Base-by-base conservation (phyloP, 2,329 filamentous ascomycete species). In the Zasmidium cellare region DNA sequence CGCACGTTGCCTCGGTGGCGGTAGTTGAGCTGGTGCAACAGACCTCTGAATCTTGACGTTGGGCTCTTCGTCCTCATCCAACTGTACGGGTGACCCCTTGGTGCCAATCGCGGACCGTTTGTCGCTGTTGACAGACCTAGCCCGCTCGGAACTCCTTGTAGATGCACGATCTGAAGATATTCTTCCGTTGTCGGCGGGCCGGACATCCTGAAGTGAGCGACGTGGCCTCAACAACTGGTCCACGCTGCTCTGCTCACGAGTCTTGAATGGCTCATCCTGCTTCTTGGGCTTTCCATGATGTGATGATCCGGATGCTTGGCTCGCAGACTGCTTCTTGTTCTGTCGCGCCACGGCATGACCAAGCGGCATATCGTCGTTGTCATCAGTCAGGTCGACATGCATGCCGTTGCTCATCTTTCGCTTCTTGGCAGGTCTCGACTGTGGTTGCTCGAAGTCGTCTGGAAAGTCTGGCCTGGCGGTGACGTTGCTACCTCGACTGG, bases 361-460 rank as follows among this genome's bases (percentile, higher is more conserved):
- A 25, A 47, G 5, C 22, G 28, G 22, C 20, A 19, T 16, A 22
- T 23, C 50, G 12, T 52, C 38, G 18, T 31, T 41, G 14, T 47
- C 51, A 22, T 31, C 51, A 20, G 51, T 53, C 41, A 53, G 18
- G n/a, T 53, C 51, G 19, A 53, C 51, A 46, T 18, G 20, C 19
- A 2, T 7, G 20, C 14, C 18, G 16, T 47, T 53, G 11, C 41
- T 46, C 44, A n/a, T 46, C 44, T 46, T 53, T 20, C 19, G 19
- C 25, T 28, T 28, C 25, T 28, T 28, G 5, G 25, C 11, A 5
- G 25, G 25, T 11, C 25, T 28, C n/a, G n/a, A n/a, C n/a, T n/a
- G n/a, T n/a, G n/a, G n/a, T 31, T 31, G 28, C 7, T 7, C 28
- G n/a, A 9, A 3, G 35, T 41, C 35, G 12, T 41, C 35, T 14